Evolutionary conservation across 2,329 filamentous ascomycete genomes (phyloP).

Genomic region (Hysterium pulicare): DNA sequence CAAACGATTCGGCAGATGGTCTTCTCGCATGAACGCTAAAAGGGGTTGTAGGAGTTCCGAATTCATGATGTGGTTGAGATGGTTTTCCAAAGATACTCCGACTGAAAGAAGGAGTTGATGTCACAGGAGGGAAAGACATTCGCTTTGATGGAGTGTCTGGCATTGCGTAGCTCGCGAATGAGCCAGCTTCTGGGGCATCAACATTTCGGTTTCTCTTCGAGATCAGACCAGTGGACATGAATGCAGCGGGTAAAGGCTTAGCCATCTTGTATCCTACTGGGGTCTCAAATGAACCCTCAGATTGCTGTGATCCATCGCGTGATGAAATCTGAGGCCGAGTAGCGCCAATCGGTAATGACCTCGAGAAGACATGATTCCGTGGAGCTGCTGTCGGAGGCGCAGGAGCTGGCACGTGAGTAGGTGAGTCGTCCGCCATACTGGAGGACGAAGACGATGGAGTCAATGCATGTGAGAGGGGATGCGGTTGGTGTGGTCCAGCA

Average conservation of each 20-base stretch:
- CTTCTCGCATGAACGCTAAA: slow-evolving; percentile 64
- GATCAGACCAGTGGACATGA: slow-evolving; percentile 90
- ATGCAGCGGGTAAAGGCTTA: slow-evolving; percentile 75
- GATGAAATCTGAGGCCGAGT: slow-evolving; percentile 49
- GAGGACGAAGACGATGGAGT: slow-evolving; percentile 84
- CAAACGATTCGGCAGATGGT: slow-evolving; percentile 65
- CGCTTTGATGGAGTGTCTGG: slow-evolving; percentile 97
- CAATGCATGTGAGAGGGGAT: slow-evolving; percentile 81
- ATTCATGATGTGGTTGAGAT: slow-evolving; percentile 66
- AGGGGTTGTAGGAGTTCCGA: slow-evolving; percentile 76
- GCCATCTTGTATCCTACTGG: slow-evolving; percentile 73
- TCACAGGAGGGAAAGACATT: slow-evolving; percentile 65
- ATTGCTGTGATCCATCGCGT: slow-evolving; percentile 47
- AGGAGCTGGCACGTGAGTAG: slow-evolving; percentile 55
- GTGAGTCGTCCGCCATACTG: slow-evolving; percentile 71
- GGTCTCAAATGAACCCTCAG: slow-evolving; percentile 62
- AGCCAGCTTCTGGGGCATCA: slow-evolving; percentile 58
- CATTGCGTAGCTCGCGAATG: slow-evolving; percentile 62
- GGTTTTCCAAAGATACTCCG: slow-evolving; percentile 60
- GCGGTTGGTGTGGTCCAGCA: slow-evolving; percentile 45
- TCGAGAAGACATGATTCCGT: slow-evolving; percentile 55
- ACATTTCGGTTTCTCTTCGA: slow-evolving; percentile 85
- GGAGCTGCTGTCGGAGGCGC: slow-evolving; percentile 30
- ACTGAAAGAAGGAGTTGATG: slow-evolving; percentile 43
- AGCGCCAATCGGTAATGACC: slow-evolving; percentile 69